phyloP scores from a whole-genome alignment of 768 basidiomycete species.

The Coprinellus micaceus region DNA sequence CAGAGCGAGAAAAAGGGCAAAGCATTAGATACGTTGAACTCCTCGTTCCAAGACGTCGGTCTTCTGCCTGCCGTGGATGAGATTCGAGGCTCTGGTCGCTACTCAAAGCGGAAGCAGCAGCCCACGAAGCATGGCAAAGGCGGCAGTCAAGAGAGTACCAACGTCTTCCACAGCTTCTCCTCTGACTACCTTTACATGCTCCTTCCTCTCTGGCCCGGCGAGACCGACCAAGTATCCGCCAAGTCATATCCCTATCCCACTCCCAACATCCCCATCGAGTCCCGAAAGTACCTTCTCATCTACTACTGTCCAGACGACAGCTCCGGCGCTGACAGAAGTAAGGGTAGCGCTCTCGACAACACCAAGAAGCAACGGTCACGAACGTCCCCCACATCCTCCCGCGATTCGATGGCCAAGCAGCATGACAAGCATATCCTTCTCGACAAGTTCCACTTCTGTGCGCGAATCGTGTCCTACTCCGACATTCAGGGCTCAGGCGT shows the following conservation, averaged over 20 bases:
- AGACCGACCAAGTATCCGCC: conserved; percentile 50
- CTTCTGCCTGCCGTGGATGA: conserved; percentile 56
- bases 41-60: conserved; percentile 79
- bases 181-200: conserved; percentile 77
- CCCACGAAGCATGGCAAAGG: conserved; percentile 13
- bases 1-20: conserved; percentile 68
- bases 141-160: conserved; percentile 17
- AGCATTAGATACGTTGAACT: conserved; percentile 58
- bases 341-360: conserved; percentile 29
- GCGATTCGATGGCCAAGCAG: conserved; percentile 28
- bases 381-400: conserved; percentile 34
- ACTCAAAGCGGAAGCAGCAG: conserved; percentile 18
- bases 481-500: conserved; percentile 73
- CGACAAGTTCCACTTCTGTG: conserved; percentile 66
- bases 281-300: conserved; percentile 71
- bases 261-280: conserved; percentile 42
- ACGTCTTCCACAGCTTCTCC: conserved; percentile 60
- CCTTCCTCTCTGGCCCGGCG: conserved; percentile 79
- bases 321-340: conserved; percentile 15
- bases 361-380: conserved; percentile 42
- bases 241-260: conserved; percentile 26
- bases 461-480: conserved; percentile 66
- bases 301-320: conserved; percentile 54
- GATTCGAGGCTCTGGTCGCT: conserved; percentile 17
- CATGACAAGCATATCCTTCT: conserved; percentile 52